Conservation (phyloP, 257 asterid species). For the Voacanga thouarsii region DNA sequence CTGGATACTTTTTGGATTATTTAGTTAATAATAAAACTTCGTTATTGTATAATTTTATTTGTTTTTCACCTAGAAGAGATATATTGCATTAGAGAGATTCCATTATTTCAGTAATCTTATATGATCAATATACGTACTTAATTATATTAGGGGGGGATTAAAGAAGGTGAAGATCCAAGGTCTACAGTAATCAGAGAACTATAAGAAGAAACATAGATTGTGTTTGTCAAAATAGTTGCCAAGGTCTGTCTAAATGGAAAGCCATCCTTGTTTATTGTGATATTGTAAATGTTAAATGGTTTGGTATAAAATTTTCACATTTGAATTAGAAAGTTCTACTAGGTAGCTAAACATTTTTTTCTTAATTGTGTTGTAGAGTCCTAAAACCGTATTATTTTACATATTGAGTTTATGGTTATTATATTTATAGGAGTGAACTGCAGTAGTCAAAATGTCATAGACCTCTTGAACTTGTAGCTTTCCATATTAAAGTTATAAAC, state of each 20-base stretch:
- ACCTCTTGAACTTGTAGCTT: background rate
- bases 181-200: constrained; percentile 88
- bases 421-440: too few relatives aligned
- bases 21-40: too few relatives aligned
- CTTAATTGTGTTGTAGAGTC: background rate
- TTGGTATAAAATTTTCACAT: background rate
- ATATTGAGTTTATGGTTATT: too few relatives aligned
- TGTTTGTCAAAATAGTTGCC: constrained; percentile 75
- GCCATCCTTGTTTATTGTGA: background rate
- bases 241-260: constrained; percentile 51
- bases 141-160: constrained; percentile 77
- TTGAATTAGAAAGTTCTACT: background rate
- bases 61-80: too few relatives aligned
- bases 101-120: constrained; percentile 8
- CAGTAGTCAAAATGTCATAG: too few relatives aligned
- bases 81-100: background rate
- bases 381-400: too few relatives aligned
- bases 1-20: too few relatives aligned
- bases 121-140: constrained; percentile 8
- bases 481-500: background rate
- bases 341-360: background rate
- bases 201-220: constrained; percentile 94
- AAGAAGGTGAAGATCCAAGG: constrained; percentile 93
- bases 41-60: too few relatives aligned
- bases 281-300: background rate